These are phyloP conservation scores for Pseudoperonospora humuli DNA, from an alignment of 352 stramenopile genomes.

Conservation along the genomic window DNA sequence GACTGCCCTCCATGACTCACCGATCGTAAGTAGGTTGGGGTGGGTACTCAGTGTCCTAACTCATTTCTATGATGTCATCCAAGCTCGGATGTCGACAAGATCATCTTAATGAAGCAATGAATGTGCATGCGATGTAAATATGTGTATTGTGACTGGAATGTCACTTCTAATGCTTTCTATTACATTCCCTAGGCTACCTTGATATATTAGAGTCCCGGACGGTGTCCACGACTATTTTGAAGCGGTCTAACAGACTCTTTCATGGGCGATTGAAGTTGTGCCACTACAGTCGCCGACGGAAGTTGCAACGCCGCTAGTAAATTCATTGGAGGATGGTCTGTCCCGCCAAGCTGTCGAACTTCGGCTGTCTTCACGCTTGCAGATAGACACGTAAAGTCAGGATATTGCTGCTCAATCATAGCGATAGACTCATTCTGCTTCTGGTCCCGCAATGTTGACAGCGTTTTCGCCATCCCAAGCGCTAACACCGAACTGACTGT, in stretches of 20 bases:
- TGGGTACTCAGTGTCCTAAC: too few relatives aligned
- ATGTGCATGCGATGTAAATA: too few relatives aligned
- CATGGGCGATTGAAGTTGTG: slow-evolving; percentile 6
- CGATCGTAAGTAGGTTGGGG: too few relatives aligned
- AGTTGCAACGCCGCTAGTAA: slow-evolving; percentile 27
- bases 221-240: slow-evolving; percentile 13
- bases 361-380: slow-evolving; percentile 3
- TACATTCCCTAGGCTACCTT: too few relatives aligned
- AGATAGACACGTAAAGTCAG: slow-evolving; percentile 56
- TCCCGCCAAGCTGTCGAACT: slow-evolving; percentile 3
- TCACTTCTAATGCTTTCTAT: too few relatives aligned
- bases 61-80: too few relatives aligned
- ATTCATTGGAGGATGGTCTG: slow-evolving; percentile 15
- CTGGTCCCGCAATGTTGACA: slow-evolving; percentile 21
- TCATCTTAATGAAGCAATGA: too few relatives aligned
- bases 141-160: too few relatives aligned
- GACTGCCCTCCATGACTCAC: too few relatives aligned
- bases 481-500: slow-evolving; percentile 33
- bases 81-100: too few relatives aligned
- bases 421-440: slow-evolving; percentile 44
- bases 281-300: slow-evolving; percentile 9
- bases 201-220: too few relatives aligned
- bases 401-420: slow-evolving; percentile 48
- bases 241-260: slow-evolving; percentile 1
- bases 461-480: slow-evolving; percentile 31